phyloP scores from a whole-genome alignment of 2,329 filamentous ascomycete genomes.

The Colletotrichum tropicale region DNA sequence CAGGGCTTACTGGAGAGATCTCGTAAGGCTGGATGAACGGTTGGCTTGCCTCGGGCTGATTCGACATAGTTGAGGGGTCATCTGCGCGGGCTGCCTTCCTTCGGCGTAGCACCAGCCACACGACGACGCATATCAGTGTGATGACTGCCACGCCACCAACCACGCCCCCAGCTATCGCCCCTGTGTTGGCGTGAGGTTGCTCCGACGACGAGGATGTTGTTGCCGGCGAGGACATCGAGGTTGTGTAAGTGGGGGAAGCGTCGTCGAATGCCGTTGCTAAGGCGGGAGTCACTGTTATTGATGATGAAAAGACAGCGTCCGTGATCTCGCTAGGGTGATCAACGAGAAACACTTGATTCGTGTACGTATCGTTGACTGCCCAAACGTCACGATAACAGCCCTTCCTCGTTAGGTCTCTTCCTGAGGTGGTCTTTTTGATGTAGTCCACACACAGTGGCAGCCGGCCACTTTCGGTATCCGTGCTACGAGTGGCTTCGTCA shows the following conservation, averaged over 20 bases:
- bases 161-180: background rate
- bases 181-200: rapidly evolving
- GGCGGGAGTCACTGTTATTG: too few relatives aligned
- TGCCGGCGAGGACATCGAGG: background rate
- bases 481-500: too few relatives aligned
- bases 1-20: background rate
- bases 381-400: too few relatives aligned
- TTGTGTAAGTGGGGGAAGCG: background rate
- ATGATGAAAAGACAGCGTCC: too few relatives aligned
- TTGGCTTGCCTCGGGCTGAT: background rate
- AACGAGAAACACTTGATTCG: too few relatives aligned
- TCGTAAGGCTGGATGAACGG: background rate
- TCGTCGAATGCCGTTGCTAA: too few relatives aligned
- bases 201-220: background rate
- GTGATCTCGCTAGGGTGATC: too few relatives aligned
- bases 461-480: too few relatives aligned
- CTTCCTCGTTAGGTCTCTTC: too few relatives aligned
- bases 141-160: background rate
- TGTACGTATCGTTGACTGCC: too few relatives aligned
- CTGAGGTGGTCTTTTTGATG: too few relatives aligned
- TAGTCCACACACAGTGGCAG: too few relatives aligned
- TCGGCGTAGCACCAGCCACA: background rate
- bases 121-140: background rate
- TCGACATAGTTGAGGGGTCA: rapidly evolving
- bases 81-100: background rate